phyloP scores from a whole-genome alignment of 179 eudicot species.

The Dionaea muscipula region DNA sequence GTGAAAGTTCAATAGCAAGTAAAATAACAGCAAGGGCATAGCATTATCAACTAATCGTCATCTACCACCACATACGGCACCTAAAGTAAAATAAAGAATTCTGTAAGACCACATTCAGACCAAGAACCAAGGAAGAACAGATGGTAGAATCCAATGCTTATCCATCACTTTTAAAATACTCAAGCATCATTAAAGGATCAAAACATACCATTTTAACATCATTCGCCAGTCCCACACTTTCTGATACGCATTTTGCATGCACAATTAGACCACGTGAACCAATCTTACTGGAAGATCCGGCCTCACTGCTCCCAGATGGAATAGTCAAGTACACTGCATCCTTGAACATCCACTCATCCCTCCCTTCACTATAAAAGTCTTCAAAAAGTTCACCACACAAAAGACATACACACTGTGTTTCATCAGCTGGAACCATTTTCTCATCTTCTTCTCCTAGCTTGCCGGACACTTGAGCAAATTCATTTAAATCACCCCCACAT shows the following conservation, averaged over 20 bases:
- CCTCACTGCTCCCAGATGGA: slow-evolving; percentile 20
- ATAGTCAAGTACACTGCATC: slow-evolving; percentile 56
- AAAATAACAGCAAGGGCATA: too few species aligned
- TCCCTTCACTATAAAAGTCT: slow-evolving; percentile 53
- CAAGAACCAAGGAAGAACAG: too few species aligned
- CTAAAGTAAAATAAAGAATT: too few species aligned
- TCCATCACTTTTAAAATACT: too few species aligned
- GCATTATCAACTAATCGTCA: too few species aligned
- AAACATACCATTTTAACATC: slow-evolving; percentile 44
- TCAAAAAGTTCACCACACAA: slow-evolving; percentile 90
- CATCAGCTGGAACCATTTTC: slow-evolving; percentile 81
- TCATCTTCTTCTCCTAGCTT: slow-evolving; percentile 21
- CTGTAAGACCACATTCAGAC: too few species aligned
- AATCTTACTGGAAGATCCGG: slow-evolving; percentile 22
- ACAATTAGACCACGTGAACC: slow-evolving; percentile 43
- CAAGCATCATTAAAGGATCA: not conserved
- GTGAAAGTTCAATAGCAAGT: too few species aligned
- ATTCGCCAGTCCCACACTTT: slow-evolving; percentile 38
- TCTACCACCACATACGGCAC: too few species aligned
- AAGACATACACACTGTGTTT: slow-evolving; percentile 69
- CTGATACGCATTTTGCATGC: slow-evolving; percentile 58
- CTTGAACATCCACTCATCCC: slow-evolving; percentile 81
- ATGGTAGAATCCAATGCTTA: too few species aligned
- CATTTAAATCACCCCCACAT: slow-evolving; percentile 13
- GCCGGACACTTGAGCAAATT: slow-evolving; percentile 13